Conservation (phyloP, 2,329 filamentous ascomycete genomes). For the Scedosporium aurantiacum region DNA sequence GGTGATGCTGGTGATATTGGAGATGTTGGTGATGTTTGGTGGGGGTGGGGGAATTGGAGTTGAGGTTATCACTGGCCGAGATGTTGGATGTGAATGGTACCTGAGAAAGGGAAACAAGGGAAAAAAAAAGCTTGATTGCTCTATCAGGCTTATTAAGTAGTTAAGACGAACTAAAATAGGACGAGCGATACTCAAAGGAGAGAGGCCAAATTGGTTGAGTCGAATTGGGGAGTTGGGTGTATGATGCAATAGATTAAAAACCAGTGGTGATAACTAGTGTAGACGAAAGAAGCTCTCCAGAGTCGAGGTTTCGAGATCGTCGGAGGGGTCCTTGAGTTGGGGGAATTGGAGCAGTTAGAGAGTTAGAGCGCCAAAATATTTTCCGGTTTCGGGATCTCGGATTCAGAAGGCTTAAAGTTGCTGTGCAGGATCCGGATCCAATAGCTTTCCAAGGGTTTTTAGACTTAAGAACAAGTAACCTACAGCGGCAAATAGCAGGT, state of each 20-base stretch:
- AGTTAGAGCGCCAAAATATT: neutral
- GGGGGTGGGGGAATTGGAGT: neutral
- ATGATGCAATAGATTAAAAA: neutral
- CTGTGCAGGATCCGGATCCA: too few relatives aligned
- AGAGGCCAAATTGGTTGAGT: neutral
- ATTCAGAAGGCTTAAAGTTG: conserved; percentile 1
- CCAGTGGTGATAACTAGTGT: neutral
- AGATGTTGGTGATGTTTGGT: neutral
- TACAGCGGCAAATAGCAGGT: neutral
- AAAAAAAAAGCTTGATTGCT: too few relatives aligned
- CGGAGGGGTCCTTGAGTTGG: neutral
- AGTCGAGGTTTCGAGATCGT: neutral
- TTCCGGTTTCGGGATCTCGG: neutral
- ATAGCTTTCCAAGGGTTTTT: neutral
- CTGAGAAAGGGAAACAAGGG: too few relatives aligned
- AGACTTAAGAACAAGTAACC: neutral
- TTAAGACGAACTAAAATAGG: neutral
- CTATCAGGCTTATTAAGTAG: neutral
- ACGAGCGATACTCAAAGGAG: neutral
- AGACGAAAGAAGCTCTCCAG: neutral
- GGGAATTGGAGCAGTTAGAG: neutral
- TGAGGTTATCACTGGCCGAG: too few relatives aligned
- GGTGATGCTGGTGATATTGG: too few relatives aligned
- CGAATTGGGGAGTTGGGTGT: neutral
- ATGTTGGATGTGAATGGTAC: too few relatives aligned